Evolutionary conservation across 2,329 filamentous ascomycete genomes (phyloP), one percentile per base, ranked within the genome.

Genomic region (Pyrenophora teres): DNA sequence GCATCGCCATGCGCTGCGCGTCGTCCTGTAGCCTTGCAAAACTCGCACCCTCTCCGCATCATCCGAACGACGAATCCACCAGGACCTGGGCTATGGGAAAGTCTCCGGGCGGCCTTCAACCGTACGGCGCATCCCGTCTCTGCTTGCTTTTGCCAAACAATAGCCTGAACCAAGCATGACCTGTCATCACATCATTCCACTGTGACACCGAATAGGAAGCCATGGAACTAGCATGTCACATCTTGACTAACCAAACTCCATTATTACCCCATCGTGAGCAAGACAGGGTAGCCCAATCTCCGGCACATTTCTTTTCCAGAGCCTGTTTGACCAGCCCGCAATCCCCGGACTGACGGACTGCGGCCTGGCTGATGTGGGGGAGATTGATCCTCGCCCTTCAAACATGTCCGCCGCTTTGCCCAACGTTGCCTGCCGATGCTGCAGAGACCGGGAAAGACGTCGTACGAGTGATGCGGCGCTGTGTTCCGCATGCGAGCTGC

Each of bases 161-260:
- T 59, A 46, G 50, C 48, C 56, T 52, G 47, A 54, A 61, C 59
- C 59, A 61, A 63, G 59, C 38, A 30, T 30, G 10, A 50, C 46
- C 41, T 56, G 44, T 57, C 52, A 50, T 60, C 45, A 50, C 62
- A 46, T 59, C 51, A 57, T 55, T 44, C 37, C 25, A 39, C 36
- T 33, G n/a, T 27, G 10, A 40, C 43, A 40, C 52, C 64, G 52
- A 68, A 64, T 66, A 49, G 61, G 60, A 68, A 50, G 54, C 44
- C 19, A 32, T 52, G 61, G 59, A 38, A 41, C 41, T 18, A 44
- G 51, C 53, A 51, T 55, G 51, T 54, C 53, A 59, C 48, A 30
- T 51, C 54, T 57, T 52, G 40, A 48, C 49, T 47, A 52, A 46
- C 30, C 40, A 40, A 45, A 33, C 42, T 18, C 33, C 50, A 21